These are phyloP conservation scores for Ganoderma lucidum DNA, from an alignment of 1,284 basidiomycete genomes.

Conservation along the genomic window DNA sequence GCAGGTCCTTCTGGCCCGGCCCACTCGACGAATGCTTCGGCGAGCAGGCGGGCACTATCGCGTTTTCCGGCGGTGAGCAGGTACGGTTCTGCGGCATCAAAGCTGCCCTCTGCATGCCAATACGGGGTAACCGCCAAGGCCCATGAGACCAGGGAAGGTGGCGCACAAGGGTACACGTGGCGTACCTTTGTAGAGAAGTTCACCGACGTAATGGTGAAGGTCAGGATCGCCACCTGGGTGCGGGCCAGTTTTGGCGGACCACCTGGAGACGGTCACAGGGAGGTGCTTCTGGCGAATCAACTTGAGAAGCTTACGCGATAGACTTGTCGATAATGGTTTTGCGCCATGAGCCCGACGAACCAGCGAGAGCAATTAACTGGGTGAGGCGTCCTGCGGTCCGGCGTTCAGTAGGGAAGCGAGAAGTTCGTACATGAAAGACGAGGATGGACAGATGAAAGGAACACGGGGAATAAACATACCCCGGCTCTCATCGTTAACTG, in stretches of 20 bases:
- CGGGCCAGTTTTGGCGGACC: constrained; percentile 81
- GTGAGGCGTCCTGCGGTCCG: constrained; percentile 70
- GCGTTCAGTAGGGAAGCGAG: constrained; percentile 11
- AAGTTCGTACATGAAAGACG: neutral
- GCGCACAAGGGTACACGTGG: constrained; percentile 15
- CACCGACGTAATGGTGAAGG: constrained; percentile 88
- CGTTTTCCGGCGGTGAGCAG: constrained; percentile 86
- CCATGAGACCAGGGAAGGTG: constrained; percentile 18
- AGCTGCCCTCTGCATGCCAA: constrained; percentile 69
- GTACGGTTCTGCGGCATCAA: constrained; percentile 80
- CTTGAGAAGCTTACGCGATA: constrained; percentile 64
- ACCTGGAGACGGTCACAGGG: constrained; percentile 53
- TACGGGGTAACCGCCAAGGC: constrained; percentile 8
- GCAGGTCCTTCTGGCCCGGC: constrained; percentile 52
- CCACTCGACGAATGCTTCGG: constrained; percentile 89
- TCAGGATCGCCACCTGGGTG: constrained; percentile 87
- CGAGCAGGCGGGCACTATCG: constrained; percentile 87
- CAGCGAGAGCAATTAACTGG: constrained; percentile 82
- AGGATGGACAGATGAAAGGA: constrained; percentile 21
- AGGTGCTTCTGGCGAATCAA: constrained; percentile 1
- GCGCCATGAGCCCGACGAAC: constrained; percentile 79
- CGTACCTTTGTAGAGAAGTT: constrained; percentile 87
- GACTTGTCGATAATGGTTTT: constrained; percentile 82
- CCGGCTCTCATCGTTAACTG: constrained; percentile 76
- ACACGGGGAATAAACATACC: constrained; percentile 58